phyloP scores from a whole-genome alignment of 306 rosid species.

The Sindora glabra region DNA sequence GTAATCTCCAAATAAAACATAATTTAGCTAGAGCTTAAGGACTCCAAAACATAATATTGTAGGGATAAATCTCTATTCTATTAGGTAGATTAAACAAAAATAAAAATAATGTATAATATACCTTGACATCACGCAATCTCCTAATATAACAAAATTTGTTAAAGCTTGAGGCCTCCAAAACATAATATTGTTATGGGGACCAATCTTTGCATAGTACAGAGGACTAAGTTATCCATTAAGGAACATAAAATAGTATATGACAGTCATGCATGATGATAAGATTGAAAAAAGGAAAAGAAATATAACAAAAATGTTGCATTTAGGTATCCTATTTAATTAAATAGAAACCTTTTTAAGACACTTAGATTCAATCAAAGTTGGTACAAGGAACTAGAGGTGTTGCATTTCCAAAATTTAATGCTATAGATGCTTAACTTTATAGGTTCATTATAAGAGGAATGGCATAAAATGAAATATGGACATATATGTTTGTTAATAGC shows the following conservation, averaged over 20 bases:
- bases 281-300: neutral
- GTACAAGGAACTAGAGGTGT: conserved; percentile 70
- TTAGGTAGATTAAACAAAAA: too few species aligned
- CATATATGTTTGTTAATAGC: conserved; percentile 68
- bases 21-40: conserved; percentile 87
- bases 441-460: conserved; percentile 79
- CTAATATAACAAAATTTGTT: too few species aligned
- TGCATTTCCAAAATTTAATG: conserved; percentile 73
- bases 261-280: neutral
- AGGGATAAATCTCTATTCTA: conserved; percentile 57
- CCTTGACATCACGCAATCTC: too few species aligned
- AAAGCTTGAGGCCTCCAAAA: too few species aligned
- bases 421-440: conserved; percentile 74
- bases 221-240: conserved; percentile 8
- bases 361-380: conserved; percentile 80
- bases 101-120: too few species aligned
- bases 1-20: conserved; percentile 87
- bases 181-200: too few species aligned
- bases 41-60: conserved; percentile 82
- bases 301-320: neutral
- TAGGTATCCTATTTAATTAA: too few species aligned
- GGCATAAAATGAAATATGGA: conserved; percentile 90
- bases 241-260: conserved; percentile 9
- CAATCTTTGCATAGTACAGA: conserved; percentile 31
- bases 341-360: conserved; percentile 77